Evolutionary conservation across 2,329 filamentous ascomycete species (phyloP), one percentile per base, ranked within the genome.

Genomic region (Alternaria sp.): DNA sequence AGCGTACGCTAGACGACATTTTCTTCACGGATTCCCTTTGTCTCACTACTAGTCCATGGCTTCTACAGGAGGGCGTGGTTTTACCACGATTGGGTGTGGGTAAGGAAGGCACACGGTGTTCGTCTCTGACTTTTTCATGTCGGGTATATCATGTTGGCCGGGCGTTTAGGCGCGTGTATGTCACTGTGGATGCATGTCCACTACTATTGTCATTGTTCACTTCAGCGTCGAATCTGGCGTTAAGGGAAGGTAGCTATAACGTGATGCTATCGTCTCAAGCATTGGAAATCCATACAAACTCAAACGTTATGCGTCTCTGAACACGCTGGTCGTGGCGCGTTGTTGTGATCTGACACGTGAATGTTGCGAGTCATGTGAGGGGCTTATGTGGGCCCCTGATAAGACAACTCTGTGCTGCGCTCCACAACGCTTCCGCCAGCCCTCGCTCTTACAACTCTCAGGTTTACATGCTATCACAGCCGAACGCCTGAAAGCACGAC

Each of bases 151-250:
- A 70, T 66, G 58, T 70, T 62, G 62, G 64, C 54, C 52, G 45
- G 71, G 70, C 70, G 70, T 72, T 72, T 26, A 48, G 62, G 63
- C 56, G 64, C 57, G 41, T 56, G 46, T 44, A 11, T 48, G 42
- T 44, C 31, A 36, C 31, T 48, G 44, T 31, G 44, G 44, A 48
- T 48, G 44, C 29, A 34, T 48, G 29, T 48, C 44, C 36, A 26
- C 31, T 45, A 45, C 36, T 49, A 54, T 46, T 62, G 29, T 50
- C 48, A 50, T 50, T 50, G 33, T 62, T 52, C 44, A 46, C 21
- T 57, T 37, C n/a, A 44, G 37, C 42, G 26, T 54, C 45, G 51
- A 42, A 51, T 51, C 54, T 49, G 40, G 54, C 46, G 36, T 45
- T 36, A 39, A 41, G 50, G 58, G 57, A 52, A 51, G 64, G 51